Conservation (phyloP, 1,284 basidiomycete genomes). For the Agaricales sp. region DNA sequence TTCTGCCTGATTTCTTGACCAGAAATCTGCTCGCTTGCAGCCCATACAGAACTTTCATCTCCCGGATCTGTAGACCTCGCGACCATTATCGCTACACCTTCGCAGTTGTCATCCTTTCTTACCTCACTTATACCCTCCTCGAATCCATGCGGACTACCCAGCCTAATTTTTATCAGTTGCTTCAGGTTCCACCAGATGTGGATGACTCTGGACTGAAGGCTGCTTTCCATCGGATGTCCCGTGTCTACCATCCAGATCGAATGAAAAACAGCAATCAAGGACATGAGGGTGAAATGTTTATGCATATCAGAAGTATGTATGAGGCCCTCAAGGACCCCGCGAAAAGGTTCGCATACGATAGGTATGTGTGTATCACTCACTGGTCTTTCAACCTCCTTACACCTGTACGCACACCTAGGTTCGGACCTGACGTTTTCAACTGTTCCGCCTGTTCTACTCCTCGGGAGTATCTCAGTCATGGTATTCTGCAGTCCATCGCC, state of each 20-base stretch:
- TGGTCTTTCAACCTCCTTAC: slow-evolving; percentile 5
- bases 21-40: slow-evolving; percentile 25
- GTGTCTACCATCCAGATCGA: slow-evolving; percentile 71
- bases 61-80: slow-evolving; percentile 32
- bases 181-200: slow-evolving; percentile 50
- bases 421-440: slow-evolving; percentile 60
- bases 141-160: slow-evolving; percentile 42
- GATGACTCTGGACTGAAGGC: slow-evolving; percentile 58
- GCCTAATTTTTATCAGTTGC: slow-evolving; percentile 69
- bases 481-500: slow-evolving; percentile 53
- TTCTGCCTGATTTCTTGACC: slow-evolving; percentile 33
- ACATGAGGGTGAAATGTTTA: slow-evolving; percentile 58
- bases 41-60: slow-evolving; percentile 24
- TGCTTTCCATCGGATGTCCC: slow-evolving; percentile 70
- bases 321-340: slow-evolving; percentile 74
- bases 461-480: slow-evolving; percentile 63
- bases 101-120: slow-evolving; percentile 55
- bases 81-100: slow-evolving; percentile 55
- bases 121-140: slow-evolving; percentile 58
- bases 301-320: slow-evolving; percentile 65
- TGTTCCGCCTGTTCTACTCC: slow-evolving; percentile 63
- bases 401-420: slow-evolving; percentile 29
- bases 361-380: slow-evolving; percentile 27
- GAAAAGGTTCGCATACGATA: slow-evolving; percentile 80
- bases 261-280: slow-evolving; percentile 35